Evolutionary conservation across 257 asterid genomes (phyloP), one percentile per base, ranked within the genome.

Genomic region (Capsicum baccatum): DNA sequence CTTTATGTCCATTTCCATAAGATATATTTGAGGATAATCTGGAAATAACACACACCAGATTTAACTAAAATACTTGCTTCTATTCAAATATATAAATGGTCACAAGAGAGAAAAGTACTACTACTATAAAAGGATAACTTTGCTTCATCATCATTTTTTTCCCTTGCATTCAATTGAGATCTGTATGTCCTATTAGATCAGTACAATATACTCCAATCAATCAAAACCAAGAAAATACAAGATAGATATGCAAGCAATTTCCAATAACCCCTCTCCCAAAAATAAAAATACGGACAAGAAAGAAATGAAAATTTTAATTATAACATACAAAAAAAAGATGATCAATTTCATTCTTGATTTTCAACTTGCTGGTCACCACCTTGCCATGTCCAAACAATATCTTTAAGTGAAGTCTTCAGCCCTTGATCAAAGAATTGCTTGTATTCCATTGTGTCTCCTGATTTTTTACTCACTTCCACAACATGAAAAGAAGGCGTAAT

Each of bases 361-460:
- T 85, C 88, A 52, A 70, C 48, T 67, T 64, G 83, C 57, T 86
- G 85, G 16, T 83, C 87, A 63, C 80, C 12, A 19, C 91, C 96
- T 84, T 89, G 89, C 97, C 94, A 92, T 84, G 91, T 87, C 92
- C 94, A 94, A 33, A 88, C 90, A 7, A 92, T 86, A 56, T 92
- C 99, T 89, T 96, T 93, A 3, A 96, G 93, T 17, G 97, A 94
- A 80, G 99, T 97, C 94, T 70, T 92, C 92, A 94, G 82, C 39
- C 89, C 97, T 82, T 92, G 94, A 83, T 96, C 94, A 71, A 94
- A 91, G 68, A 97, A 97, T 59, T 90, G 87, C 48, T 69, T 68
- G 56, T 97, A 97, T 87, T 97, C 99, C 91, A 95, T 84, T 0
- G 98, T 93, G 57, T 94, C 98, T 0, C 98, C 98, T 10, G 95